Conservation (phyloP, 805 yeast genomes). For the Teunomyces atbi region DNA sequence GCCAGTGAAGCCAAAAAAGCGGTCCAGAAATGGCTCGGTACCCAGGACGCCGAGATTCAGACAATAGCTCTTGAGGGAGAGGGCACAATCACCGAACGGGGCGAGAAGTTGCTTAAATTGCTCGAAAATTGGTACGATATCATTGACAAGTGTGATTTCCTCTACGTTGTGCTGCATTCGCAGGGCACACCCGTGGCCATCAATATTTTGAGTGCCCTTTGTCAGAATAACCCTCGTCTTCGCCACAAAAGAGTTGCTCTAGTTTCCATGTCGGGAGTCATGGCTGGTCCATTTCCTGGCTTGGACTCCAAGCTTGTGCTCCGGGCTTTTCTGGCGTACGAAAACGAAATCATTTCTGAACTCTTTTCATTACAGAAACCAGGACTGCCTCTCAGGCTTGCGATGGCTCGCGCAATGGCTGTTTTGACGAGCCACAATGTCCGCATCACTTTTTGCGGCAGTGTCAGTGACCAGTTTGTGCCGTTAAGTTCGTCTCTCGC, state of each 20-base stretch:
- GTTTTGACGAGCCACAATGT: constrained; percentile 24
- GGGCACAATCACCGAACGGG: constrained; percentile 33
- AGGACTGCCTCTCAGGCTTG: constrained; percentile 14
- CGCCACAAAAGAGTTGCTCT: constrained; percentile 21
- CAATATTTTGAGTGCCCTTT: constrained; percentile 22
- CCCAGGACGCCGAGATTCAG: constrained; percentile 23
- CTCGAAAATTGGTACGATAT: constrained; percentile 33
- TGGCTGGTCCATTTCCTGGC: constrained; percentile 31
- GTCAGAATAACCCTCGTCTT: constrained; percentile 7
- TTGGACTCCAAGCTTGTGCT: constrained; percentile 35
- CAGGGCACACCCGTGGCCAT: constrained; percentile 34
- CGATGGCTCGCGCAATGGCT: constrained; percentile 18
- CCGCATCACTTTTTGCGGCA: constrained; percentile 35
- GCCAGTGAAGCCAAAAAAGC: constrained; percentile 30
- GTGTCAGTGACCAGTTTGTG: constrained; percentile 36
- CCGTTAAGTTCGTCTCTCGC: constrained; percentile 34
- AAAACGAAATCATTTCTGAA: constrained; percentile 37
- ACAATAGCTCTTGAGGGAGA: constrained; percentile 42
- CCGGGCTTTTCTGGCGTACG: constrained; percentile 35
- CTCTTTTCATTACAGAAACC: constrained; percentile 32
- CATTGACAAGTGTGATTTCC: constrained; percentile 29
- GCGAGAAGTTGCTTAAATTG: constrained; percentile 21
- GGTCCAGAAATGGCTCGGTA: constrained; percentile 25
- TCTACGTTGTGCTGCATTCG: constrained; percentile 34
- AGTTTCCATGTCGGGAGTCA: constrained; percentile 36